These are phyloP conservation scores for Pseudocercospora vitis DNA, from an alignment of 2,329 filamentous ascomycete species.

Conservation along the genomic window DNA sequence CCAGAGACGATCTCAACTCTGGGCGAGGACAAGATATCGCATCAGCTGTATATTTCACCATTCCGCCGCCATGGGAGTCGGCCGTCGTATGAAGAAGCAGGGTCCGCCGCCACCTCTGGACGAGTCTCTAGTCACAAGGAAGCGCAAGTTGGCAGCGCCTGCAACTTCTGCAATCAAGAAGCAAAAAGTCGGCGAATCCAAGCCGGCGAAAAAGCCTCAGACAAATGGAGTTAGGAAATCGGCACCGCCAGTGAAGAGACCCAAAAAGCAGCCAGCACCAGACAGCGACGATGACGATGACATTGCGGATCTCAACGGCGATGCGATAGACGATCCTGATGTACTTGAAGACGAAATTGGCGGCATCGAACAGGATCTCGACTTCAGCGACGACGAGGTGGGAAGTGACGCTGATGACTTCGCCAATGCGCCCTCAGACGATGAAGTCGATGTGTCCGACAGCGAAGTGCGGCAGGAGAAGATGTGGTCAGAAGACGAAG, in stretches of 20 bases:
- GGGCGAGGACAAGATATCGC: neutral
- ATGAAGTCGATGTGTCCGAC: conserved; percentile 65
- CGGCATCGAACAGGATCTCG: conserved; percentile 35
- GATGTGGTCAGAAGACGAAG: conserved; percentile 94
- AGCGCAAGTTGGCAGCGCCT: conserved; percentile 73
- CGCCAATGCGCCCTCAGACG: conserved; percentile 41
- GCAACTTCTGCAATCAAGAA: conserved; percentile 63
- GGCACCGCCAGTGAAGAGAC: conserved; percentile 13
- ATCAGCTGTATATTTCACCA: neutral
- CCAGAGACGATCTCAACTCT: neutral
- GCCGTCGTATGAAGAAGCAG: conserved; percentile 66
- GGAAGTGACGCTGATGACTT: conserved; percentile 37
- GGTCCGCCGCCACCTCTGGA: conserved; percentile 80
- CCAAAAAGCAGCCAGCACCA: conserved; percentile 39
- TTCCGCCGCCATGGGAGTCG: conserved; percentile 24
- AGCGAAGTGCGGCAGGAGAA: conserved; percentile 51
- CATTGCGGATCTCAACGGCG: conserved; percentile 28
- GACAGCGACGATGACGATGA: conserved; percentile 30
- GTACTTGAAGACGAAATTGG: conserved; percentile 52
- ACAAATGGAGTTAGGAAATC: conserved; percentile 37
- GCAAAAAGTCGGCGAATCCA: conserved; percentile 57
- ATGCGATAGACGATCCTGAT: conserved; percentile 41
- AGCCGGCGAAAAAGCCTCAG: conserved; percentile 42
- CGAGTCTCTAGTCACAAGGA: conserved; percentile 72
- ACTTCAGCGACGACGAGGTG: conserved; percentile 37